These are phyloP conservation scores for Phaeoacremonium minimum DNA, from an alignment of 2,329 filamentous ascomycete genomes.

Conservation along the genomic window DNA sequence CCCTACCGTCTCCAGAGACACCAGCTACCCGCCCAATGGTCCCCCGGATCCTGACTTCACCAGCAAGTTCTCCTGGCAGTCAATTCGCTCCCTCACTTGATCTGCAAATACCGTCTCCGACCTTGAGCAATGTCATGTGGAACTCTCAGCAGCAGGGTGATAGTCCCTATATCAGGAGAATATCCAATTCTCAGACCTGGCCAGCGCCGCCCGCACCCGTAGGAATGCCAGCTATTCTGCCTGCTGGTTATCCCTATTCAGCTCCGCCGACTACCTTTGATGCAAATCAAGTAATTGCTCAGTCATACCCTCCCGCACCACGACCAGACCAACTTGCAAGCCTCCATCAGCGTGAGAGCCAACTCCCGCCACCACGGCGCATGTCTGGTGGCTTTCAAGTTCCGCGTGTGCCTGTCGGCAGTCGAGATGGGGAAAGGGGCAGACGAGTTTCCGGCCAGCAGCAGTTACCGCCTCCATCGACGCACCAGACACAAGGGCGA, in stretches of 20 bases:
- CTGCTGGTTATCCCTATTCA: constrained; percentile 33
- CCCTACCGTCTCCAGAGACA: not conserved
- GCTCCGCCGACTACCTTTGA: constrained; percentile 27
- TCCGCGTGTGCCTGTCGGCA: constrained; percentile 33
- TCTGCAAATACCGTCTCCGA: constrained; percentile 21
- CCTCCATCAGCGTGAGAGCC: constrained; percentile 30
- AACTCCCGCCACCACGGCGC: constrained; percentile 28
- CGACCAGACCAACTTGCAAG: constrained; percentile 33
- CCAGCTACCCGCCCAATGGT: not conserved
- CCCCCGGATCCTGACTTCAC: constrained; percentile 9
- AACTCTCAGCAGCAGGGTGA: constrained; percentile 4
- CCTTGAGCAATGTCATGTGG: constrained; percentile 13
- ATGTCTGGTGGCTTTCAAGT: constrained; percentile 38
- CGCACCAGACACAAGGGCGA: constrained; percentile 7
- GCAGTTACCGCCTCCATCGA: constrained; percentile 1
- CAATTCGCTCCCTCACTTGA: constrained; percentile 19
- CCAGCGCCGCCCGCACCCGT: constrained; percentile 27
- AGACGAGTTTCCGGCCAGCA: constrained; percentile 6
- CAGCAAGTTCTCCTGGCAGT: too few relatives aligned
- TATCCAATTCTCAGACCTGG: constrained; percentile 40
- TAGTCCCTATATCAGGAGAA: constrained; percentile 14
- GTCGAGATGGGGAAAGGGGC: constrained; percentile 17
- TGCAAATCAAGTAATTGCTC: constrained; percentile 24
- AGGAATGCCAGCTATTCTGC: constrained; percentile 10
- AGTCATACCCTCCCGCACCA: constrained; percentile 31